Percentiles rank a stretch among this genome's conserved stretches.
Conservation (phyloP, 495 filamentous ascomycete species). For the Filosporella fistucella region DNA sequence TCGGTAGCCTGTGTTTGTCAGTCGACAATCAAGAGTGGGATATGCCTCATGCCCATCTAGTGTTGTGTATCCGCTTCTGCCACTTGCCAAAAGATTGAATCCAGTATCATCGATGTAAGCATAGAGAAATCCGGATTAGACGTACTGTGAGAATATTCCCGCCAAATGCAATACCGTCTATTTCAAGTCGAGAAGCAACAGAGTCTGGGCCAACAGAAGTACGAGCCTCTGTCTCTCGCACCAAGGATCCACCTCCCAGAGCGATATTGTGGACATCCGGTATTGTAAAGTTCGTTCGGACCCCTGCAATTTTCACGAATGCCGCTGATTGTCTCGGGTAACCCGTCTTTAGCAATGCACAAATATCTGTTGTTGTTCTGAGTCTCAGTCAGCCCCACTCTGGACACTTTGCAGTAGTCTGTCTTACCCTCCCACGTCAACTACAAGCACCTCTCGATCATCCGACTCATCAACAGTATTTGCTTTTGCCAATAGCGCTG, state of each 20-base stretch:
- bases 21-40: not conserved
- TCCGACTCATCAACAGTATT: conserved; percentile 20
- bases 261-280: conserved; percentile 50
- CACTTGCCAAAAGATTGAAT: no score
- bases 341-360: conserved; percentile 45
- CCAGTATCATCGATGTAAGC: no score
- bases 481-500: conserved; percentile 33
- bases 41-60: not conserved
- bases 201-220: conserved; percentile 39
- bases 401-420: not conserved
- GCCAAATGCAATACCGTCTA: conserved; percentile 42
- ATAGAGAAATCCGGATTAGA: conserved; percentile 6
- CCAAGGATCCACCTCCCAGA: conserved; percentile 47
- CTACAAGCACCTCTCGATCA: conserved; percentile 36
- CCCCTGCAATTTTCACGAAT: conserved; percentile 43
- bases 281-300: conserved; percentile 48
- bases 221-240: conserved; percentile 26
- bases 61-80: no score
- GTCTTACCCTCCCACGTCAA: conserved; percentile 41
- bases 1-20: conserved; percentile 16
- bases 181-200: conserved; percentile 36
- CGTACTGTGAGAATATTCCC: conserved; percentile 46
- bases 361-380: conserved; percentile 53
- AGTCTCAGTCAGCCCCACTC: conserved; percentile 2
- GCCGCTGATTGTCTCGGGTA: conserved; percentile 52